phyloP scores from a whole-genome alignment of 495 filamentous ascomycete genomes.

The Penicillium desertorum region DNA sequence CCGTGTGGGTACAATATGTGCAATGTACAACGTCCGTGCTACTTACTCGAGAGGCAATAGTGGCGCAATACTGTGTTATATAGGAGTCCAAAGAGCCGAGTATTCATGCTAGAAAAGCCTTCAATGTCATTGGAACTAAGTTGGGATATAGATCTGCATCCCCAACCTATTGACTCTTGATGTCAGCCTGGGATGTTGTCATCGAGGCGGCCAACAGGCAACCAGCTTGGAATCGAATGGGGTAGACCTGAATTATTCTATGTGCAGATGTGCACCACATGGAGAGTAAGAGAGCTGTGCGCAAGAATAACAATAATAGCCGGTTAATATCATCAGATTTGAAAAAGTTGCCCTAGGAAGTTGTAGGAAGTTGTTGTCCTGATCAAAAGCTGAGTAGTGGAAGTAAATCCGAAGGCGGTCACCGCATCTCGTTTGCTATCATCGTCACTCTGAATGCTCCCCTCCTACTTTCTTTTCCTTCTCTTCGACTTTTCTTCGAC shows the following conservation, averaged over 20 bases:
- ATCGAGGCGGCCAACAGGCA: conserved; percentile 9
- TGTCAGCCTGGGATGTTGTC: not conserved
- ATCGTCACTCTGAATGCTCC: conserved; percentile 17
- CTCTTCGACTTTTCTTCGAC: conserved; percentile 10
- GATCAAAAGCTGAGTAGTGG: not conserved
- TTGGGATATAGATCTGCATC: conserved; percentile 4
- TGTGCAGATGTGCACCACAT: not conserved
- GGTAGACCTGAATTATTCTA: not conserved
- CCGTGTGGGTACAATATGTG: conserved; percentile 9
- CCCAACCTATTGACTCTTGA: conserved; percentile 3
- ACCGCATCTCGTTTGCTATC: conserved; percentile 16
- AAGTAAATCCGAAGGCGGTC: conserved; percentile 7
- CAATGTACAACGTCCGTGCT: conserved; percentile 2
- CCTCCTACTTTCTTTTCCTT: conserved; percentile 11
- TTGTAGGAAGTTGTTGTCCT: not conserved
- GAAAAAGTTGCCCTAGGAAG: no score
- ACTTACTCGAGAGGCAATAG: conserved; percentile 7
- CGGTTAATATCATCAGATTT: not conserved
- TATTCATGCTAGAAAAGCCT: not conserved
- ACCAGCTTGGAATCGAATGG: conserved; percentile 4
- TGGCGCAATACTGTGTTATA: conserved; percentile 6
- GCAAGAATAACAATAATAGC: not conserved
- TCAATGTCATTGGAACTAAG: not conserved
- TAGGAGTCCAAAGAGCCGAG: not conserved
- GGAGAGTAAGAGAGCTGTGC: not conserved